These are phyloP conservation scores for Kandelia obovata DNA, from an alignment of 345 rosid species.

Conservation along the genomic window DNA sequence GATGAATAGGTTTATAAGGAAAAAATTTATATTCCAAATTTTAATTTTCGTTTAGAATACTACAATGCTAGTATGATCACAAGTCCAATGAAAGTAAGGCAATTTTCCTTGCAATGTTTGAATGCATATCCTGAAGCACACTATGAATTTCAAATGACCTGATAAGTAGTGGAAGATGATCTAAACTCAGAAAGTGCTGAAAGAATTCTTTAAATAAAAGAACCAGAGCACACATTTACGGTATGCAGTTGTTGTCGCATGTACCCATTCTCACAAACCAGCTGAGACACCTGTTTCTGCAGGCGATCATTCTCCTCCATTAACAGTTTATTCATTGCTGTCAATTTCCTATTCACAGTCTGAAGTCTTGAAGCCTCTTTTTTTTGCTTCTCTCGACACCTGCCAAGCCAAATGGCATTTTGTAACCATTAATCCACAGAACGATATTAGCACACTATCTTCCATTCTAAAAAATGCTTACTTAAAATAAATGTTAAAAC, in stretches of 20 bases:
- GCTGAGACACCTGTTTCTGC: conserved; percentile 97
- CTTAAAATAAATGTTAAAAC: too few species aligned
- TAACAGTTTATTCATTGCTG: conserved; percentile 95
- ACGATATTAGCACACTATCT: not conserved
- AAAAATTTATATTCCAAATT: too few species aligned
- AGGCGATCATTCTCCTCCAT: conserved; percentile 99
- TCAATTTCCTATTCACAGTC: conserved; percentile 85
- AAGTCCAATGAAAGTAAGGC: too few species aligned
- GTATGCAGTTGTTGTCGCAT: conserved; percentile 87
- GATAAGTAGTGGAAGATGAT: not conserved
- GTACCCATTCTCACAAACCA: conserved; percentile 86
- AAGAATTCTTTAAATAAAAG: not conserved
- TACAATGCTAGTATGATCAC: too few species aligned
- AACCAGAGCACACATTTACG: conserved; percentile 33
- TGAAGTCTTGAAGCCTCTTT: conserved; percentile 94
- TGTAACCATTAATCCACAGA: conserved; percentile 8
- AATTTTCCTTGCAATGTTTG: too few species aligned
- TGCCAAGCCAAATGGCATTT: conserved; percentile 31
- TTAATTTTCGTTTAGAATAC: too few species aligned
- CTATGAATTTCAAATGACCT: not conserved
- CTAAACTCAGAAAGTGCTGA: not conserved
- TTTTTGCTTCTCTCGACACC: conserved; percentile 99
- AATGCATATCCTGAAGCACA: too few species aligned
- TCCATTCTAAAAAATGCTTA: too few species aligned
- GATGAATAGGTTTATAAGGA: not conserved